Conservation (phyloP, 441 rosid genomes). For the Gossypium gossypioides region DNA sequence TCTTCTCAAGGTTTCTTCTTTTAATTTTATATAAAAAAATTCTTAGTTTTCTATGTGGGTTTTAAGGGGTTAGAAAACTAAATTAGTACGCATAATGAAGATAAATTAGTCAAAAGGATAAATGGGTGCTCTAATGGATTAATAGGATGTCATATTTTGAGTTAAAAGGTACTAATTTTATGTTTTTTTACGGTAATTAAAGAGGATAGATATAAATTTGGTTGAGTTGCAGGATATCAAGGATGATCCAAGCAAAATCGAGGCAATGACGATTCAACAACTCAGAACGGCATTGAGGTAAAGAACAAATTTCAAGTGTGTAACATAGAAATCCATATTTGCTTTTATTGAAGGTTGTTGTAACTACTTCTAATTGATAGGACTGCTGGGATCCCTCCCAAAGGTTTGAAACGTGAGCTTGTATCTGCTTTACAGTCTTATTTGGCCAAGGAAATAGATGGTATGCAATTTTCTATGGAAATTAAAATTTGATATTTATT, state of each 20-base stretch:
- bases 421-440: slow-evolving; percentile 52
- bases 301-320: slow-evolving; percentile 12
- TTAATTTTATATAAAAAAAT: not conserved
- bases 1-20: slow-evolving; percentile 11
- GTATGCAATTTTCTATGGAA: slow-evolving; percentile 25
- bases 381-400: slow-evolving; percentile 57
- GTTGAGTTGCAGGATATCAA: slow-evolving; percentile 24
- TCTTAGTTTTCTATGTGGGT: slow-evolving; percentile 9
- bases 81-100: slow-evolving; percentile 12
- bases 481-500: not conserved
- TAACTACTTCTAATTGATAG: slow-evolving; percentile 28
- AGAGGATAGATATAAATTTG: slow-evolving; percentile 1
- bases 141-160: slow-evolving; percentile 4
- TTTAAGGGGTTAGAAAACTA: slow-evolving; percentile 11
- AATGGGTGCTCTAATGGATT: slow-evolving; percentile 14
- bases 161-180: not conserved
- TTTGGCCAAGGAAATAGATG: slow-evolving; percentile 33
- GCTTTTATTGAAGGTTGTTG: not conserved
- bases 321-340: not conserved
- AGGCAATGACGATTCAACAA: slow-evolving; percentile 63
- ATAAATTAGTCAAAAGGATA: slow-evolving; percentile 22
- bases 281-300: slow-evolving; percentile 60
- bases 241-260: slow-evolving; percentile 40
- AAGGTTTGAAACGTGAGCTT: slow-evolving; percentile 60
- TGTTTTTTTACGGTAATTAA: not conserved